Conservation (phyloP, 2,329 filamentous ascomycete genomes). For the Fusarium sp. region DNA sequence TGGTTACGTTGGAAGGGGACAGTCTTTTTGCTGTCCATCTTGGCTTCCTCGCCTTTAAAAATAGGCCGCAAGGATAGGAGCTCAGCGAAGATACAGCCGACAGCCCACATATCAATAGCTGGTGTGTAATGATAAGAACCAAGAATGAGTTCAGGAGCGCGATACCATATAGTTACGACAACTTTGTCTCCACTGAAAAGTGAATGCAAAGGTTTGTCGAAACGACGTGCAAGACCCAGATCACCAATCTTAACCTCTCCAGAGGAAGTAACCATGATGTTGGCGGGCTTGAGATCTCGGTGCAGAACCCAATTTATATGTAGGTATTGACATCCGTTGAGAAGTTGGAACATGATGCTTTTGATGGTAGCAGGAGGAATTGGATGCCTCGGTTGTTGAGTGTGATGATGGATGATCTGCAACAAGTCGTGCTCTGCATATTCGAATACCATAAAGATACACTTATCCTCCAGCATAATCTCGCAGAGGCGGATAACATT, state of each 20-base stretch:
- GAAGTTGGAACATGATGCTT: conserved; percentile 93
- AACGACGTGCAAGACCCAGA: conserved; percentile 89
- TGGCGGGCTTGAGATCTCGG: conserved; percentile 95
- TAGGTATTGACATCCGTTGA: conserved; percentile 94
- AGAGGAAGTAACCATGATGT: conserved; percentile 95
- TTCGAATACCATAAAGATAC: conserved; percentile 99
- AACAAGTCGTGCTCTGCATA: conserved; percentile 97
- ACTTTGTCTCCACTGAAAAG: conserved; percentile 97
- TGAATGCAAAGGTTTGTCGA: conserved; percentile 92
- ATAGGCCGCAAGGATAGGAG: conserved; percentile 90
- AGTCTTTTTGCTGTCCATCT: conserved; percentile 98
- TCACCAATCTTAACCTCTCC: conserved; percentile 97
- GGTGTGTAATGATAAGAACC: conserved; percentile 97
- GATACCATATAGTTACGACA: conserved; percentile 99
- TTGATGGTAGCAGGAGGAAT: conserved; percentile 92
- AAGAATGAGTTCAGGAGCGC: conserved; percentile 91
- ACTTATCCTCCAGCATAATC: conserved; percentile 98
- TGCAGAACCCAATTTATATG: conserved; percentile 98
- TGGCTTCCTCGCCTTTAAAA: conserved; percentile 98
- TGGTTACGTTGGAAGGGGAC: conserved; percentile 98
- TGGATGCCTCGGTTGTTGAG: conserved; percentile 85
- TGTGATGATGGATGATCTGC: conserved; percentile 98
- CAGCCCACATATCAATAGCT: conserved; percentile 96
- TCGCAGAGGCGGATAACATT: conserved; percentile 94
- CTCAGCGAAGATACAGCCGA: conserved; percentile 98